Percentiles rank a stretch among this genome's conserved stretches.
Evolutionary conservation across 225 moss, liverwort and hornwort genomes (phyloP).

Genomic region (Lunularia cruciata): DNA sequence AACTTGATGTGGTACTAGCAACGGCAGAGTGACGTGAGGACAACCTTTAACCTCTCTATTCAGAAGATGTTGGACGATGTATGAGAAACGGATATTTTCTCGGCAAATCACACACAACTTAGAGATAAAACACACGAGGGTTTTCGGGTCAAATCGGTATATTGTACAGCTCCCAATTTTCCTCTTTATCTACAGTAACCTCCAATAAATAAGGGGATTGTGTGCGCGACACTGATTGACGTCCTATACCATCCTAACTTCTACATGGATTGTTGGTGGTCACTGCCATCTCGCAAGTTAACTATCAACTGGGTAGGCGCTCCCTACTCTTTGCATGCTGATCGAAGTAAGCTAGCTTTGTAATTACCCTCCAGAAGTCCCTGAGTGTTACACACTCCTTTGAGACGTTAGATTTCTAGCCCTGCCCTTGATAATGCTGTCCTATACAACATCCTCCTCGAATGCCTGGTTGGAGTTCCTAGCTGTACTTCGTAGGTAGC

Average conservation of each 20-base stretch:
- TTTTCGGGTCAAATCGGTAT: not conserved
- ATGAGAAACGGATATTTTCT: too few relatives aligned
- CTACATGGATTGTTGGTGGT: not conserved
- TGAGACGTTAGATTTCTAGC: conserved; percentile 38
- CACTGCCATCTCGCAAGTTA: not conserved
- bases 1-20: too few relatives aligned
- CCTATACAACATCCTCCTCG: conserved; percentile 21
- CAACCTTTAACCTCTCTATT: too few relatives aligned
- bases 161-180: conserved; percentile 10
- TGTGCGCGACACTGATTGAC: too few relatives aligned
- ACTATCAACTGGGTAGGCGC: not conserved
- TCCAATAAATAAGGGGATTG: conserved; percentile 2
- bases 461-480: not conserved
- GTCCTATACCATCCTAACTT: not conserved
- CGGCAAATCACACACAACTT: too few relatives aligned
- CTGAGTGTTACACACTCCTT: not conserved
- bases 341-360: not conserved
- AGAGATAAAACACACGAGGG: not conserved
- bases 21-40: too few relatives aligned
- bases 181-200: conserved; percentile 18
- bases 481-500: too few relatives aligned
- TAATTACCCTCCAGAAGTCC: not conserved
- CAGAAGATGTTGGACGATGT: too few relatives aligned
- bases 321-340: conserved; percentile 3
- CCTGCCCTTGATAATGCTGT: conserved; percentile 30